These are phyloP conservation scores for Neonothopanus nambi DNA, from an alignment of 1,284 basidiomycete genomes.

Conservation along the genomic window DNA sequence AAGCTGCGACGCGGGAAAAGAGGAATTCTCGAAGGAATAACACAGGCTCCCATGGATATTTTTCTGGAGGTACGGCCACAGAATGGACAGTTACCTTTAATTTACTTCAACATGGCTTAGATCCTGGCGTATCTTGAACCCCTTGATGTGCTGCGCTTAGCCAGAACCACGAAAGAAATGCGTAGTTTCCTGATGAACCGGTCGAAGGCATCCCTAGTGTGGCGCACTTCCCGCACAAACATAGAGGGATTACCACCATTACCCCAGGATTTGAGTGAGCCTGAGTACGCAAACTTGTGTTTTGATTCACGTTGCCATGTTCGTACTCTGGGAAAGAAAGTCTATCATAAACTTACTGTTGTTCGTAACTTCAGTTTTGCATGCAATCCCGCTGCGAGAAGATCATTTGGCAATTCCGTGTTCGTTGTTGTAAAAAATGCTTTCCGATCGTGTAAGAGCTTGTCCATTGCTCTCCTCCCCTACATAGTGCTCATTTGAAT, in stretches of 20 bases:
- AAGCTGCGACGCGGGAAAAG: not conserved
- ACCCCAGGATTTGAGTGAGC: constrained; percentile 13
- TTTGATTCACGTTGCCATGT: constrained; percentile 15
- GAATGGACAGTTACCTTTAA: not conserved
- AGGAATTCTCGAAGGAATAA: constrained; percentile 19
- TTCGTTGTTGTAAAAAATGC: constrained; percentile 11
- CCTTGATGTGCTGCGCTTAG: constrained; percentile 28
- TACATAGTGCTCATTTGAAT: not conserved
- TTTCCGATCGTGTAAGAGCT: constrained; percentile 1
- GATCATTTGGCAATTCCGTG: constrained; percentile 12
- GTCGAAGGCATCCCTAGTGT: constrained; percentile 23
- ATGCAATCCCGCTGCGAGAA: constrained; percentile 10
- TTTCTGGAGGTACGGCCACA: constrained; percentile 24
- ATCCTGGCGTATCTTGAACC: constrained; percentile 27
- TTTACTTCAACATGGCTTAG: constrained; percentile 6
- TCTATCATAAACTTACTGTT: not conserved
- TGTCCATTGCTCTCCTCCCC: not conserved
- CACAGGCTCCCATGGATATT: constrained; percentile 29
- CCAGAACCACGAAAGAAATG: constrained; percentile 29
- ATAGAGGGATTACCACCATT: constrained; percentile 12
- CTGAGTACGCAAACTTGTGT: constrained; percentile 11
- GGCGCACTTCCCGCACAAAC: constrained; percentile 20
- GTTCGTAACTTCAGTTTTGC: constrained; percentile 4
- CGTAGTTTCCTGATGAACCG: constrained; percentile 26
- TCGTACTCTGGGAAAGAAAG: not conserved